These are phyloP conservation scores for Wickerhamiella allomyrinae DNA, from an alignment of 805 yeast species.

Conservation along the genomic window DNA sequence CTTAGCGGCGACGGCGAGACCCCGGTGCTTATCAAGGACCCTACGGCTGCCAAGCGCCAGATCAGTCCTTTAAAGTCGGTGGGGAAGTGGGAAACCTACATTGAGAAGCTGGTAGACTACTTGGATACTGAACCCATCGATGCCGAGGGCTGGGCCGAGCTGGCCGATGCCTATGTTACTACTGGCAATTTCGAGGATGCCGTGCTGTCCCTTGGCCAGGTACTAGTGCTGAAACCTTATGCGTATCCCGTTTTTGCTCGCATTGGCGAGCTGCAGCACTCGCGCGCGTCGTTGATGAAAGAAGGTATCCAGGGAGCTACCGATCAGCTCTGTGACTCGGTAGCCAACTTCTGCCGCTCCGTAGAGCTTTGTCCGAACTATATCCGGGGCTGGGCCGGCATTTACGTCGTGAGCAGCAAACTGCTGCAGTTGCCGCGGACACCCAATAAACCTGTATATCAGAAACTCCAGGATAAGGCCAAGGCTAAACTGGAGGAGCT, in stretches of 20 bases:
- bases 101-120: conserved; percentile 39
- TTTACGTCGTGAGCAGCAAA: conserved; percentile 24
- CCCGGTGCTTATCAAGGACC: conserved; percentile 17
- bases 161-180: conserved; percentile 47
- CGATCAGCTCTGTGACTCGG: conserved; percentile 14
- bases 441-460: conserved; percentile 19
- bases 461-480: conserved; percentile 28
- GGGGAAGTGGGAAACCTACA: conserved; percentile 30
- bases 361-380: conserved; percentile 64
- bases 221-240: conserved; percentile 49
- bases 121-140: conserved; percentile 62
- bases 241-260: conserved; percentile 54
- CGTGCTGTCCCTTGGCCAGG: conserved; percentile 53
- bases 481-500: conserved; percentile 26
- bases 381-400: conserved; percentile 62
- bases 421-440: conserved; percentile 15
- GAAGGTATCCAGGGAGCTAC: conserved; percentile 13
- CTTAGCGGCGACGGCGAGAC: conserved; percentile 14
- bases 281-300: conserved; percentile 12
- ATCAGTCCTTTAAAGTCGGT: conserved; percentile 19
- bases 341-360: conserved; percentile 45
- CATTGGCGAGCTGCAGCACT: conserved; percentile 38
- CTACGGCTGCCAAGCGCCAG: conserved; percentile 22
- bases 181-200: conserved; percentile 56
- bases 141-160: conserved; percentile 62